phyloP scores from a whole-genome alignment of 1,284 basidiomycete species.

The Rhodotorula glutinis region DNA sequence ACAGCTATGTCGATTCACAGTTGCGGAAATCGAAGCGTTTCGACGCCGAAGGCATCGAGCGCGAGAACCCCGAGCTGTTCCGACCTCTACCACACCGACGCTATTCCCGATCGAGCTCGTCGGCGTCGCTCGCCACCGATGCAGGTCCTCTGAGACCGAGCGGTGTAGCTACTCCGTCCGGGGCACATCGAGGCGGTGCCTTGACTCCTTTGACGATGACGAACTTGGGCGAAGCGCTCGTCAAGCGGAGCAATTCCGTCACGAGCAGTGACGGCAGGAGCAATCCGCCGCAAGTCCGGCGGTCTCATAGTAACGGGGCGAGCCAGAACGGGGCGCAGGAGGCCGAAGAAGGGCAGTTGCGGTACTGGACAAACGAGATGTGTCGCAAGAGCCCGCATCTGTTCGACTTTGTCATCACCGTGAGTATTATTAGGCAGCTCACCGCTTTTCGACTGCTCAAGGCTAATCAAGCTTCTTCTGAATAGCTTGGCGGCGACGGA shows the following conservation, averaged over 20 bases:
- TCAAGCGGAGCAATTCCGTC: constrained; percentile 33
- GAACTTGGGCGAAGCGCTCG: constrained; percentile 31
- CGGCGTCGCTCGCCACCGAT: constrained; percentile 33
- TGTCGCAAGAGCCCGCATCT: constrained; percentile 85
- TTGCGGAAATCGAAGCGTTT: constrained; percentile 88
- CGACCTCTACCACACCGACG: constrained; percentile 67
- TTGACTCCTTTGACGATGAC: constrained; percentile 36
- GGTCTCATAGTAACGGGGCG: not conserved
- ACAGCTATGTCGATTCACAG: constrained; percentile 90
- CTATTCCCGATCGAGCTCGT: constrained; percentile 48
- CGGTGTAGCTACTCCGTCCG: not conserved
- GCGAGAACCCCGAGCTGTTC: constrained; percentile 85
- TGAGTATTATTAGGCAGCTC: constrained; percentile 50
- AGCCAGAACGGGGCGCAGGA: not conserved
- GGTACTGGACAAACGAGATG: constrained; percentile 98
- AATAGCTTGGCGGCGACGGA: constrained; percentile 90
- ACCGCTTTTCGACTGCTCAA: too few relatives aligned
- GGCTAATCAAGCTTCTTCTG: constrained; percentile 5
- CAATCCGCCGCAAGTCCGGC: not conserved
- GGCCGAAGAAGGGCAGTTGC: constrained; percentile 76
- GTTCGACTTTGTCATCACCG: constrained; percentile 97
- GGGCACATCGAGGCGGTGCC: constrained; percentile 3
- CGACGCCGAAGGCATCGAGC: constrained; percentile 81
- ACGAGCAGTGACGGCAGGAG: constrained; percentile 11
- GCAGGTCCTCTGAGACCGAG: not conserved